Evolutionary conservation across 305 asterid species (phyloP), one percentile per base, ranked within the genome.

Genomic region (Coffea humblotiana): DNA sequence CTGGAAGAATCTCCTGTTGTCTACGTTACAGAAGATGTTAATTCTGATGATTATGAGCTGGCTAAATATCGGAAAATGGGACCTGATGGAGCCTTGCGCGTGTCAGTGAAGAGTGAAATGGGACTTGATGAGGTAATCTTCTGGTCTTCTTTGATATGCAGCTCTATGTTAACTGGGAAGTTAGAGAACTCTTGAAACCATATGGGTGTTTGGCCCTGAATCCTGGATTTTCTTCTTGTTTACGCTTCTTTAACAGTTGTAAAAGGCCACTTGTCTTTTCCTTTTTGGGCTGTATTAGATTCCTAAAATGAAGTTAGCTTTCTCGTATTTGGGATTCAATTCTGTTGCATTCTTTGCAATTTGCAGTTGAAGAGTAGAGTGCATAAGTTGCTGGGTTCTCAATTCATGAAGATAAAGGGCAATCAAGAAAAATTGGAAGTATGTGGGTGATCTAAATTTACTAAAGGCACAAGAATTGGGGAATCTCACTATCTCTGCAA

Each of bases 71-170:
- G 96, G 70, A 90, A 85, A 88, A 75, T 72, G 89, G 99, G 98
- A 79, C 99, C 98, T 78, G 94, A 89, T 79, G 98, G 94, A 83
- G 95, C 99, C 60, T 2, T 92, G 66, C 89, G 78, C 64, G 99
- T 90, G 78, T 95, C 99, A 72, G 95, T 90, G 74, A 92, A 49
- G 83, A 90, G 82, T 78, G 90, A 90, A 88, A 58, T 83, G 73
- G 97, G 97, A 45, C 87, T 95, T 80, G 84, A 85, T 63, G 92
- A 95, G 95, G 99, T 93, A 74, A 72, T 84, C 60, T 60, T 65
- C 65, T 56, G 52, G 52, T 43, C 51, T 43, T 52, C 63, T 72
- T 61, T 35, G 47, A 80, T 72, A 35, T 77, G 51, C 63, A 19
- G 37, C 23, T 74, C 23, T 56, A 9, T 58, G 19, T 19, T 18